Base-by-base conservation (phyloP, 2,329 filamentous ascomycete species). In the Fusarium paranaense region DNA sequence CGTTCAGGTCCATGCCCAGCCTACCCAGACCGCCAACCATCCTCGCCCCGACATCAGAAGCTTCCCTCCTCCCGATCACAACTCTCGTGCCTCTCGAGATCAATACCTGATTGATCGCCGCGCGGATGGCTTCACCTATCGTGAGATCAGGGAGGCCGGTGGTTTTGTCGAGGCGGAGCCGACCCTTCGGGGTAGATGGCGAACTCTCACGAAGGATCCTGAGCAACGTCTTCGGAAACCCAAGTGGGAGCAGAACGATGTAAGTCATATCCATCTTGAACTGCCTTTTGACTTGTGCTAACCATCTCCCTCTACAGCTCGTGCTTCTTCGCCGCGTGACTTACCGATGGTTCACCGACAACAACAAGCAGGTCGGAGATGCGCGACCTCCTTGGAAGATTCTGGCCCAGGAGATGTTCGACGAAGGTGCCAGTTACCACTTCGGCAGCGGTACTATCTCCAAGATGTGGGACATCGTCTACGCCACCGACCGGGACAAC, bases 111-210 rank as follows among this genome's bases (percentile, higher is more conserved):
- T 35, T 4, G 6, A n/a, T 3, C 62, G 50, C 1, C 56, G 68
- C 3, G 1, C 5, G 0, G 22, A 10, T 13, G 33, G 45, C 0
- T 6, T 62, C 1, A 30, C 38, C 1, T 73, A 69, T 4, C 2
- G 8, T 0, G 14, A 57, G 0, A 71, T 73, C n/a, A 35, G 38
- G 40, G 75, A 79, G 8, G 77, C 82, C 20, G 89, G 91, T 16
- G 82, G 85, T 1, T 92, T 92, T 72, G 81, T 79, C 0, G 91
- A 93, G 76, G 90, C 92, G 2, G 92, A 94, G 81, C 93, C 92
- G 13, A 95, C 93, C 1, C 85, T 95, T 40, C 87, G 93, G 16
- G 93, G 93, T 0, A 87, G 92, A 0, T 90, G 89, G 74, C 86
- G 93, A 6, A 90, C 87, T 3, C 80, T 94, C 76, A 93, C 90